Conservation (phyloP, 2,329 filamentous ascomycete species). For the Ophiognomonia clavigignenti-juglandacearum region DNA sequence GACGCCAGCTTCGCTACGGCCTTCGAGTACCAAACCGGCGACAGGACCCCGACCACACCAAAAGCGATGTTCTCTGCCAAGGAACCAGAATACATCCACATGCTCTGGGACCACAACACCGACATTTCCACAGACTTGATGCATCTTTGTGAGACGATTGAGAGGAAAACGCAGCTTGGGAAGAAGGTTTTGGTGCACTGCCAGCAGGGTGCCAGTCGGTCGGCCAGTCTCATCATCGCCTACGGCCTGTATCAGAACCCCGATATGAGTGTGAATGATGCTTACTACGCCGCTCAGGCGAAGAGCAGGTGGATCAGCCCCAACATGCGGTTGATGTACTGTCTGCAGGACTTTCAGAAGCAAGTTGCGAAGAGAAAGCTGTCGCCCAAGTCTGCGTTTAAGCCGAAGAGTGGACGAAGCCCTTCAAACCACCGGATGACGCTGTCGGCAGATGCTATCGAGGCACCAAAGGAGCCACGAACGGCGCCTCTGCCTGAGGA, state of each 20-base stretch:
- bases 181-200: constrained; percentile 81
- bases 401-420: constrained; percentile 47
- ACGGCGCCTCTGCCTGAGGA: constrained; percentile 58
- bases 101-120: constrained; percentile 85
- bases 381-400: constrained; percentile 39
- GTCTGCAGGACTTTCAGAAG: constrained; percentile 75
- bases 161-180: constrained; percentile 64
- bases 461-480: constrained; percentile 50
- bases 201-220: constrained; percentile 80
- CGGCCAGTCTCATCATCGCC: constrained; percentile 79
- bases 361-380: constrained; percentile 49
- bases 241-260: constrained; percentile 80
- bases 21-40: constrained; percentile 49
- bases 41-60: constrained; percentile 51
- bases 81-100: constrained; percentile 77
- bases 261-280: constrained; percentile 72
- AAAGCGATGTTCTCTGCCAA: constrained; percentile 43
- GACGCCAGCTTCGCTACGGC: constrained; percentile 56
- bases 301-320: constrained; percentile 85
- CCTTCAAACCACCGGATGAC: constrained; percentile 57
- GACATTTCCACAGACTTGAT: constrained; percentile 76
- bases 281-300: constrained; percentile 74
- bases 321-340: constrained; percentile 91
- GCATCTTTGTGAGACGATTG: constrained; percentile 70
- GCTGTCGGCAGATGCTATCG: constrained; percentile 54